phyloP scores from a whole-genome alignment of 2,329 filamentous ascomycete species.

The Clarireedia paspali region DNA sequence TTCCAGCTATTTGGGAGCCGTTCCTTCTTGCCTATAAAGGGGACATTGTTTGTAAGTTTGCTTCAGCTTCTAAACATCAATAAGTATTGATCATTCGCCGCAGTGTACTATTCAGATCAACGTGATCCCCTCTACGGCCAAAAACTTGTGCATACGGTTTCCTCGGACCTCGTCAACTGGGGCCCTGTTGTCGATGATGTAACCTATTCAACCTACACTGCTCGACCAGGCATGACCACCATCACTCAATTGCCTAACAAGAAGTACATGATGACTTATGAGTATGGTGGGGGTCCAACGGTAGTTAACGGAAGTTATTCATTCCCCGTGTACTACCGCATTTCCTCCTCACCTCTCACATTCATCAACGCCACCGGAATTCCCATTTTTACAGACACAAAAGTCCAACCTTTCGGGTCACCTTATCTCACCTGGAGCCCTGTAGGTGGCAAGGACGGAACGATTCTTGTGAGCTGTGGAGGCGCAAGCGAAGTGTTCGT shows the following conservation, averaged over 20 bases:
- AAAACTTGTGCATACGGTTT: conserved; percentile 53
- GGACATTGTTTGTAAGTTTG: conserved; percentile 39
- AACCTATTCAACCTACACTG: conserved; percentile 51
- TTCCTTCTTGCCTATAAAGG: conserved; percentile 53
- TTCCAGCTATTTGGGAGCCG: conserved; percentile 67
- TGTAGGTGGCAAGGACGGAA: conserved; percentile 25
- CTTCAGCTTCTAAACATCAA: background rate
- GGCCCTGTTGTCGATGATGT: conserved; percentile 53
- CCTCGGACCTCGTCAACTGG: conserved; percentile 52
- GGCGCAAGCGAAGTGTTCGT: conserved; percentile 23
- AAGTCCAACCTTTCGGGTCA: conserved; percentile 22
- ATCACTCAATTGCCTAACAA: conserved; percentile 46
- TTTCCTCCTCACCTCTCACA: conserved; percentile 23
- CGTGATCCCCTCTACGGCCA: conserved; percentile 58
- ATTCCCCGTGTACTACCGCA: conserved; percentile 30
- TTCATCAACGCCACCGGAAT: conserved; percentile 22
- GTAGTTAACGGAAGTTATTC: conserved; percentile 14
- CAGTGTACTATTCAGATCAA: conserved; percentile 64
- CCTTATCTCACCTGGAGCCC: conserved; percentile 27
- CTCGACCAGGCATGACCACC: conserved; percentile 61
- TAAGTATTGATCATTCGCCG: background rate
- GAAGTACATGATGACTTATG: conserved; percentile 57
- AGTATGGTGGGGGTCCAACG: conserved; percentile 31
- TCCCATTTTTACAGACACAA: conserved; percentile 21
- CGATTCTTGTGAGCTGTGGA: conserved; percentile 25